Conservation (phyloP, 1,139 yeast species). For the Saccharomyces pastorianus region DNA sequence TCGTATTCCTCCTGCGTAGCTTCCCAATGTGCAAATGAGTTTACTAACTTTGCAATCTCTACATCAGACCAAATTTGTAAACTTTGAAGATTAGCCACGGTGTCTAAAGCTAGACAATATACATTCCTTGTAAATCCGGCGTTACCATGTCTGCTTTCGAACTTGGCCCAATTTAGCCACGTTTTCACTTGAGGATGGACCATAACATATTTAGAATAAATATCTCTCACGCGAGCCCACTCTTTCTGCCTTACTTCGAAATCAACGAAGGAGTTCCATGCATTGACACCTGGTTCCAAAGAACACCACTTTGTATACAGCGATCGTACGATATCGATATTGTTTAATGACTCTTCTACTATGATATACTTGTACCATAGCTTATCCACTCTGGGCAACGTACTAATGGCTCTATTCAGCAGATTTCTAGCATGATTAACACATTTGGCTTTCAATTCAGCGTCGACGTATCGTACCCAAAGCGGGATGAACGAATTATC, state of each 20-base stretch:
- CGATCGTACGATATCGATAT: conserved; percentile 52
- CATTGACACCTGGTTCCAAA: conserved; percentile 56
- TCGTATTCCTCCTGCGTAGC: conserved; percentile 52
- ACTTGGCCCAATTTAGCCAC: conserved; percentile 60
- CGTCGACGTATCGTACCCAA: conserved; percentile 78
- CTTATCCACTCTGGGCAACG: conserved; percentile 73
- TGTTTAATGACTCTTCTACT: conserved; percentile 72
- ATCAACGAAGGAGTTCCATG: conserved; percentile 69
- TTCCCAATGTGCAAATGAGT: conserved; percentile 71
- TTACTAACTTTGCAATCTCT: conserved; percentile 34
- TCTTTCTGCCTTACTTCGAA: conserved; percentile 62
- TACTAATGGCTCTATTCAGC: conserved; percentile 66
- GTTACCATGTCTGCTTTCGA: conserved; percentile 51
- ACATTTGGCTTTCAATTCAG: conserved; percentile 64
- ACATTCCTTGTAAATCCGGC: conserved; percentile 48
- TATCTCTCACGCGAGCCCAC: conserved; percentile 44
- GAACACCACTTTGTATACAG: conserved; percentile 75
- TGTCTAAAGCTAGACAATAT: conserved; percentile 60
- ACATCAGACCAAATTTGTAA: neutral
- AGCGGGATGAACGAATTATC: conserved; percentile 68
- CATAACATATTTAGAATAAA: conserved; percentile 50
- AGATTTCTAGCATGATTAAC: conserved; percentile 85
- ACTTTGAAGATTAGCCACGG: conserved; percentile 32
- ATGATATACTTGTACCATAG: conserved; percentile 79
- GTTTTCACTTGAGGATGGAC: conserved; percentile 46